These are phyloP conservation scores for Fusarium sp. DNA, from an alignment of 2,329 filamentous ascomycete genomes.

Conservation along the genomic window DNA sequence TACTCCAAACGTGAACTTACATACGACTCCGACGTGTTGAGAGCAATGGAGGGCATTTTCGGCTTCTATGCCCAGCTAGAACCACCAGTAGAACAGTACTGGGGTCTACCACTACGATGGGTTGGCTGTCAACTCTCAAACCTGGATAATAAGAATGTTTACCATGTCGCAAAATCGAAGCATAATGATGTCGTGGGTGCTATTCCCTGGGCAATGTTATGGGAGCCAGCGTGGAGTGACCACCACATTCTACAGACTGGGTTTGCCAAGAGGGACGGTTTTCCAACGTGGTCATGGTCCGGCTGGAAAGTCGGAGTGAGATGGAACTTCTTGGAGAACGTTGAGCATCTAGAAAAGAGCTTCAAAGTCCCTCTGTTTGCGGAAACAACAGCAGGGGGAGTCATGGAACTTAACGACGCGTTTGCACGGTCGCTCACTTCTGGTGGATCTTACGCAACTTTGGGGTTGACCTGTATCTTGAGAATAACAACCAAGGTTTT, in stretches of 20 bases:
- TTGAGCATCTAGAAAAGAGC: fast-evolving
- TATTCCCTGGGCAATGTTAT: not conserved
- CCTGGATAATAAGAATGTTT: not conserved
- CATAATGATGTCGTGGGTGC: fast-evolving
- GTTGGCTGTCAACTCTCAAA: not conserved
- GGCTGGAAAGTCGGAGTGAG: not conserved
- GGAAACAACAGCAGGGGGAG: not conserved
- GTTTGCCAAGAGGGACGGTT: fast-evolving
- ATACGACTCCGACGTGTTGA: not conserved
- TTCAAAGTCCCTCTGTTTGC: not conserved
- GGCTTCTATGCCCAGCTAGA: not conserved
- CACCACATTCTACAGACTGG: not conserved
- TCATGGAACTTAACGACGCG: fast-evolving
- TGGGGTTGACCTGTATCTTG: not conserved
- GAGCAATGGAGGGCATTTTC: not conserved
- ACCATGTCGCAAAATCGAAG: not conserved
- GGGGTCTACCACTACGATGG: not conserved
- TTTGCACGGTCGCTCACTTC: not conserved
- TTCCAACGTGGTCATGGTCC: not conserved
- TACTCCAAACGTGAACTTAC: not conserved
- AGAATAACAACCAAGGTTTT: not conserved
- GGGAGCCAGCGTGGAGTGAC: not conserved
- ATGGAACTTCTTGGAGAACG: fast-evolving
- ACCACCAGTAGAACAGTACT: not conserved
- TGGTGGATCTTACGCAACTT: fast-evolving